Base-by-base conservation (phyloP, 805 yeast genomes). In the Metschnikowia shivogae region DNA sequence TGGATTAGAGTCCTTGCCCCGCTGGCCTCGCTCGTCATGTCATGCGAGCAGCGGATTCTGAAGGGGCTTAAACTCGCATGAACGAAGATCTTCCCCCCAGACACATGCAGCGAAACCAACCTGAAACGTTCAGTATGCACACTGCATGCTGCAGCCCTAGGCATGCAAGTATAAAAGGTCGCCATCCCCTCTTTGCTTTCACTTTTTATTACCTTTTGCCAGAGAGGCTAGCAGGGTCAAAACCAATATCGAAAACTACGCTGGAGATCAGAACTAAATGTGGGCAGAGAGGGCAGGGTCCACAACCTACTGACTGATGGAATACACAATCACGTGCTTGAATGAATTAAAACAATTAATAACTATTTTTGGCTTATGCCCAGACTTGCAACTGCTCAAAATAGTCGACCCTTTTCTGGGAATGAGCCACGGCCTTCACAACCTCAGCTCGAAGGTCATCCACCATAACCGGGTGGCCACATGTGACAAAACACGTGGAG, bases 391-490 rank as follows among this genome's bases (percentile, higher is more conserved):
- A 44, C 36, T 55, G 58, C 42, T 55, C 58, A 20, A 55, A 55
- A 28, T 39, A 55, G 30, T 55, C 58, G 1, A 55, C 39, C 5
- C 57, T 39, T 27, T 34, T 43, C 19, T 14, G 14, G 3, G 34
- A 36, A 3, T 6, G 6, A 9, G 42, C 48, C 7, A 54, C 50
- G 10, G 20, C 28, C 12, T 20, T 36, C n/a, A 47, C 55, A 14
- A 55, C 57, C 27, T 44, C 52, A 19, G 55, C 50, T 20, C 70
- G 48, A 10, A 65, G 26, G 6, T 59, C 63, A 39, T 64, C 70
- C 17, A 63, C 67, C 69, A 65, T 61, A 6, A 49, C 44, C 1
- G 68, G 68, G 41, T 63, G 65, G 4, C 67, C 69, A 45, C 70
- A 65, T 0, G 67, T 43, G 5, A 64, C 60, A 36, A 63, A 64